These are phyloP conservation scores for Pseudogymnoascus sp. DNA, from an alignment of 2,329 filamentous ascomycete species.

Conservation along the genomic window DNA sequence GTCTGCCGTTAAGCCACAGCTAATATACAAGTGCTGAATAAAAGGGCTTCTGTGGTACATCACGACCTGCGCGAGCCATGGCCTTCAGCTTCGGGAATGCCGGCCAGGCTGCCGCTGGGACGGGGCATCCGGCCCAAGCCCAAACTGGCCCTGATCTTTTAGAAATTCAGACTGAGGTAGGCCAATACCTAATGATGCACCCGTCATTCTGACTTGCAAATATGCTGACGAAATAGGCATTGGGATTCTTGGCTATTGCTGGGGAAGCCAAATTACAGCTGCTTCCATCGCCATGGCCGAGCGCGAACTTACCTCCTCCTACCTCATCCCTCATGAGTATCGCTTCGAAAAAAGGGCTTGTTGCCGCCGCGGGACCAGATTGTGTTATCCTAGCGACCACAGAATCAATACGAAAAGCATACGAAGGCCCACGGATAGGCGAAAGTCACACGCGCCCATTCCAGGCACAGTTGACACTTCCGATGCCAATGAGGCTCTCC, in stretches of 20 bases:
- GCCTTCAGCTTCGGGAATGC: constrained; percentile 55
- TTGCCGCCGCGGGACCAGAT: constrained; percentile 83
- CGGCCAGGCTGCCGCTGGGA: constrained; percentile 35
- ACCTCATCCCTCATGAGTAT: constrained; percentile 79
- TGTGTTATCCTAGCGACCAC: constrained; percentile 69
- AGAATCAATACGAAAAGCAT: constrained; percentile 68
- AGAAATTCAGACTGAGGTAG: constrained; percentile 75
- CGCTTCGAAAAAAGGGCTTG: constrained; percentile 68
- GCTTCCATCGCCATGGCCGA: constrained; percentile 70
- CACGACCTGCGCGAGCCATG: constrained; percentile 37
- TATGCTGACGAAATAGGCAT: constrained; percentile 11
- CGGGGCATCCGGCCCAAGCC: constrained; percentile 28
- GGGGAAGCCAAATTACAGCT: constrained; percentile 76
- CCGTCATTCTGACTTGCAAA: constrained; percentile 6
- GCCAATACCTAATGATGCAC: constrained; percentile 18
- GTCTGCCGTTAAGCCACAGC: background rate
- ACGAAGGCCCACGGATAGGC: constrained; percentile 50
- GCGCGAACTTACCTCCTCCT: constrained; percentile 55
- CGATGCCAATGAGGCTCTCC: constrained; percentile 68
- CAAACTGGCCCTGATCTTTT: constrained; percentile 60
- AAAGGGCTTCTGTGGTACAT: background rate
- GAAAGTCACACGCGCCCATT: constrained; percentile 63
- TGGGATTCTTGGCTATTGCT: constrained; percentile 75
- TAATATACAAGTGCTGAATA: background rate
- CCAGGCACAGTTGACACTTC: constrained; percentile 63